A percentile compares a stretch with the other conserved stretches of the same genome.
phyloP scores from a whole-genome alignment of 805 yeast genomes.

The Candida verbasci region DNA sequence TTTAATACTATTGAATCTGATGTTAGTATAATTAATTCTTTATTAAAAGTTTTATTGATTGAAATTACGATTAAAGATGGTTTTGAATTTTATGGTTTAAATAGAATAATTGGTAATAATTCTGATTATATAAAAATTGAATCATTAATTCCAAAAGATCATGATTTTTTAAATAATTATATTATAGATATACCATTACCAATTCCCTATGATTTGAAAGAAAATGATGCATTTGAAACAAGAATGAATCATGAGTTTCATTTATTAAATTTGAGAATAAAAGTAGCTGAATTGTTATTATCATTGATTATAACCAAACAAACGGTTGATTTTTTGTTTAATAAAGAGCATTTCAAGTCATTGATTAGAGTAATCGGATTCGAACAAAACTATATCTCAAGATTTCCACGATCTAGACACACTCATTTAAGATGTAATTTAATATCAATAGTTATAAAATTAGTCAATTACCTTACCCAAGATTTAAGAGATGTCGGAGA shows the following conservation, averaged over 20 bases:
- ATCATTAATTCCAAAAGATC: slow-evolving; percentile 32
- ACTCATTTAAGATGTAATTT: slow-evolving; percentile 34
- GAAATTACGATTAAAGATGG: slow-evolving; percentile 38
- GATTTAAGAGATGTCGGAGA: slow-evolving; percentile 26
- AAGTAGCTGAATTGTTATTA: slow-evolving; percentile 49
- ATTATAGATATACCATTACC: slow-evolving; percentile 26
- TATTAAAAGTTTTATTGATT: slow-evolving; percentile 34
- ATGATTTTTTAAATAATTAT: slow-evolving; percentile 18
- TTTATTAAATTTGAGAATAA: slow-evolving; percentile 37
- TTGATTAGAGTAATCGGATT: slow-evolving; percentile 41
- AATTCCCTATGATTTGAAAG: slow-evolving; percentile 15
- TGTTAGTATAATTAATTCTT: slow-evolving; percentile 20
- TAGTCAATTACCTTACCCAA: slow-evolving; percentile 36
- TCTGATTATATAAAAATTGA: slow-evolving; percentile 39
- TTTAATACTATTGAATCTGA: slow-evolving; percentile 12
- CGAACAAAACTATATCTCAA: slow-evolving; percentile 44
- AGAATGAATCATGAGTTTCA: slow-evolving; percentile 38
- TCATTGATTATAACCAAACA: slow-evolving; percentile 28
- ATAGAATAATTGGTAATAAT: slow-evolving; percentile 51
- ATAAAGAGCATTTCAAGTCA: slow-evolving; percentile 35
- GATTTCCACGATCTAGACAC: slow-evolving; percentile 41
- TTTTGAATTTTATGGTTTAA: slow-evolving; percentile 50
- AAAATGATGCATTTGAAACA: slow-evolving; percentile 6
- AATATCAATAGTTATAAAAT: slow-evolving; percentile 36
- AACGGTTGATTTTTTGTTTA: slow-evolving; percentile 23